These are phyloP conservation scores for Hansenula anomala DNA, from an alignment of 1,139 yeast genomes.

Conservation along the genomic window DNA sequence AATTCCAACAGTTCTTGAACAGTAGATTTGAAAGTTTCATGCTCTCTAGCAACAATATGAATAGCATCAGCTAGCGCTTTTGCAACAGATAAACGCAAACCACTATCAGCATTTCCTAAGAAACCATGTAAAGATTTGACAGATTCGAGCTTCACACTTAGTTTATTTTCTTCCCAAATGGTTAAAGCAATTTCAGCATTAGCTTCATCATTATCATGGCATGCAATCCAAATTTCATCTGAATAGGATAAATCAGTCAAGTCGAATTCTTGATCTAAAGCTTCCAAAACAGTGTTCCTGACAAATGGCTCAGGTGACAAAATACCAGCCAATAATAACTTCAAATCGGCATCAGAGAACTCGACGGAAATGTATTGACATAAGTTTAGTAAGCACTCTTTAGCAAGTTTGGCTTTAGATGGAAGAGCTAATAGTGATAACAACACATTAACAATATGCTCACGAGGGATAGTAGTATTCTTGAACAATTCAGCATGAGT, in stretches of 20 bases:
- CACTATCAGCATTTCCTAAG: slow-evolving; percentile 52
- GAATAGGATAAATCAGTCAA: slow-evolving; percentile 49
- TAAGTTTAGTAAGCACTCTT: slow-evolving; percentile 74
- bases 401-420: slow-evolving; percentile 72
- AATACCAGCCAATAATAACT: slow-evolving; percentile 52
- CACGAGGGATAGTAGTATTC: slow-evolving; percentile 65
- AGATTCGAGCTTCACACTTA: slow-evolving; percentile 40
- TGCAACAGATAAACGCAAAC: slow-evolving; percentile 65
- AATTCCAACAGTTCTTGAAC: slow-evolving; percentile 45
- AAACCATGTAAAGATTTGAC: slow-evolving; percentile 43
- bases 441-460: slow-evolving; percentile 54
- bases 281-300: slow-evolving; percentile 74
- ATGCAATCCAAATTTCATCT: slow-evolving; percentile 71
- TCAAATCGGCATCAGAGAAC: slow-evolving; percentile 51
- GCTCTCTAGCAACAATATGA: slow-evolving; percentile 24
- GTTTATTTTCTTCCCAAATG: slow-evolving; percentile 79
- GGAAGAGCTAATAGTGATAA: slow-evolving; percentile 68
- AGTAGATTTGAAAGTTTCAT: slow-evolving; percentile 29
- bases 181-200: slow-evolving; percentile 67
- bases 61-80: slow-evolving; percentile 53
- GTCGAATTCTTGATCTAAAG: slow-evolving; percentile 83
- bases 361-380: slow-evolving; percentile 70
- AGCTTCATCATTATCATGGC: slow-evolving; percentile 65
- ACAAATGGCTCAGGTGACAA: slow-evolving; percentile 66
- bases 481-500: slow-evolving; percentile 73